Base-by-base conservation (phyloP, 306 rosid species). In the Begonia loranthoides region DNA sequence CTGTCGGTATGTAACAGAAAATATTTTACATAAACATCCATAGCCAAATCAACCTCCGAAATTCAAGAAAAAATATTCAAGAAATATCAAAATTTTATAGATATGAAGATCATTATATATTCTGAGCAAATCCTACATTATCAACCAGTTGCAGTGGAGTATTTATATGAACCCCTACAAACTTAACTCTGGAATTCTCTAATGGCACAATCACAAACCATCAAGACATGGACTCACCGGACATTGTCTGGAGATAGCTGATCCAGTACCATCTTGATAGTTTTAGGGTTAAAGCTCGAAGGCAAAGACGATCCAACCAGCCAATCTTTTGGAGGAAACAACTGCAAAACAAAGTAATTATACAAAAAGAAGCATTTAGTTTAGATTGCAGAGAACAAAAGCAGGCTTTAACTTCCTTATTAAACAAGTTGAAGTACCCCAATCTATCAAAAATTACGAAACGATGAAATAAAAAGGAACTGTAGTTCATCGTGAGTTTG, bases 271-370 rank as follows among this genome's bases (percentile, higher is more conserved):
- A 45, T 66, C 60, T 75, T 75, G 70, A 90, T 86, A 41, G 63
- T 61, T 66, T 45, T 51, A 52, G 83, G 80, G 59, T 67, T 72
- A 69, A 78, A 90, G 36, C 76, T 77, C 41, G 70, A 70, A 58
- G 95, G 95, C 73, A 90, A 63, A 39, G 92, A 78, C 50, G 94
- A 85, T 34, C 83, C 81, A 49, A 73, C 76, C 60, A 90, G 73
- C 99, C 95, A 90, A 62, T 90, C 94, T 73, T 74, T 73, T n/a
- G 81, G 80, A 73, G 97, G 85, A 77, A 85, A 85, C 52, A 72
- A 55, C 99, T 90, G 83, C 14, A 58, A 65, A 63, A 55, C 17
- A 14, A 34, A 33, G 55, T 13, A 51, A 41, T 21, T 6, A 48
- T 41, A 13, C 41, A 13, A 15, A 9, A 24, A 1, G 11, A 15